These are phyloP conservation scores for Vachellia collinsii DNA, from an alignment of 306 rosid species.

Conservation along the genomic window DNA sequence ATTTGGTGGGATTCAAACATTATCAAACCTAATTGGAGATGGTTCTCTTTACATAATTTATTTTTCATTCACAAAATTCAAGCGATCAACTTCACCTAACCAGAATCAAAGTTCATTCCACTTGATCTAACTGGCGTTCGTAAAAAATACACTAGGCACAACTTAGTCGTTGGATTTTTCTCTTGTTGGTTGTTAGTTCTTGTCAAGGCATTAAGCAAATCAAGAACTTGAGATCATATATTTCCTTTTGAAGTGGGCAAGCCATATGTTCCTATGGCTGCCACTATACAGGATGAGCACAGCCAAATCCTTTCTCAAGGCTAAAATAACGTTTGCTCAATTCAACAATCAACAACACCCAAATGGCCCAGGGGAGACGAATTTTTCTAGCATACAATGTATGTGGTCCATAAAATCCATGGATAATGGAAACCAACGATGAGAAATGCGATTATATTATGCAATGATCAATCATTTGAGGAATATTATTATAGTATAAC, in stretches of 20 bases:
- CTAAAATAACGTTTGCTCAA: not conserved
- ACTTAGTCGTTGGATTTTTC: not conserved
- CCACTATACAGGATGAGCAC: not conserved
- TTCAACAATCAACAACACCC: not conserved
- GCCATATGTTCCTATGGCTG: not conserved
- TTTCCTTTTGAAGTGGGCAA: not conserved
- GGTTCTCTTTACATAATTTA: not conserved
- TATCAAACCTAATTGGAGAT: not conserved
- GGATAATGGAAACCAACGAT: conserved; percentile 10
- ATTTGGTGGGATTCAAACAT: not conserved
- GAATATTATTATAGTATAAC: conserved; percentile 1
- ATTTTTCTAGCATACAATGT: conserved; percentile 9
- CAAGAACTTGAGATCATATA: not conserved
- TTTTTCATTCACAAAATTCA: no score
- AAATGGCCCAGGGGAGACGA: not conserved
- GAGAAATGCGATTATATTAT: not conserved
- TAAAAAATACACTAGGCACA: not conserved
- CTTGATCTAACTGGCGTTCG: no score
- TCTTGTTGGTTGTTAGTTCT: not conserved
- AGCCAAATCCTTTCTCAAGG: not conserved
- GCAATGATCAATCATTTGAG: conserved; percentile 20
- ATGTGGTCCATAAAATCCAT: conserved; percentile 1
- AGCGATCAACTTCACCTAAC: not conserved
- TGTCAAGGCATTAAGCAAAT: not conserved
- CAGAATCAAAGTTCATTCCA: not conserved